phyloP scores from a whole-genome alignment of 2,329 filamentous ascomycete genomes.

The Botrytis paeoniae region DNA sequence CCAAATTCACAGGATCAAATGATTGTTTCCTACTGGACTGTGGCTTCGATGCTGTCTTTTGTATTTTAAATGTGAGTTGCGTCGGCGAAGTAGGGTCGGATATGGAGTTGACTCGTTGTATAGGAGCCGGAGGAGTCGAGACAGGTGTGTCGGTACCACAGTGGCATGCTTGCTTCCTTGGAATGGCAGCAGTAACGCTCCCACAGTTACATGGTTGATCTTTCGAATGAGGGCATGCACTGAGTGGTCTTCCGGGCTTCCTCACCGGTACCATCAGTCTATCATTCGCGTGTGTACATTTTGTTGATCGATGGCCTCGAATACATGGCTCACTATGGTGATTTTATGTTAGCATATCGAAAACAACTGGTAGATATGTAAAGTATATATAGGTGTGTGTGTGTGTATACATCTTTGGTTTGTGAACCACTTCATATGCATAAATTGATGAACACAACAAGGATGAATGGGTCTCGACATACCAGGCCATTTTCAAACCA shows the following conservation, averaged over 20 bases:
- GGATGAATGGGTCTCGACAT: slow-evolving; percentile 38
- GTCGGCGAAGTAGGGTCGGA: slow-evolving; percentile 45
- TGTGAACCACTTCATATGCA: slow-evolving; percentile 1
- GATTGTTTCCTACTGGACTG: slow-evolving; percentile 44
- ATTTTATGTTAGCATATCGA: slow-evolving; percentile 25
- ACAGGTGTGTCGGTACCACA: slow-evolving; percentile 44
- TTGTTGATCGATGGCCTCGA: slow-evolving; percentile 71
- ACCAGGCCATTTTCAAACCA: slow-evolving; percentile 73
- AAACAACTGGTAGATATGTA: background rate
- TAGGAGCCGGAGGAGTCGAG: slow-evolving; percentile 20
- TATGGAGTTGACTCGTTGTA: slow-evolving; percentile 22
- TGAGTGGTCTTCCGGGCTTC: slow-evolving; percentile 68
- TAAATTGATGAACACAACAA: background rate
- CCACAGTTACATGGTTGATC: slow-evolving; percentile 54
- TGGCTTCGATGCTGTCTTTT: slow-evolving; percentile 29
- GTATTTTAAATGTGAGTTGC: slow-evolving; percentile 34
- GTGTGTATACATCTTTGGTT: background rate
- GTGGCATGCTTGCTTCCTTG: slow-evolving; percentile 54
- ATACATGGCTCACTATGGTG: slow-evolving; percentile 65
- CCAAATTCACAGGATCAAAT: slow-evolving; percentile 48
- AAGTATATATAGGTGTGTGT: background rate
- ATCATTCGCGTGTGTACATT: slow-evolving; percentile 66
- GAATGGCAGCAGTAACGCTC: slow-evolving; percentile 62
- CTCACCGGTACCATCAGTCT: slow-evolving; percentile 68
- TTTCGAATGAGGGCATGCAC: slow-evolving; percentile 62